Conservation (phyloP, 306 rosid species). For the Fagus sylvatica region DNA sequence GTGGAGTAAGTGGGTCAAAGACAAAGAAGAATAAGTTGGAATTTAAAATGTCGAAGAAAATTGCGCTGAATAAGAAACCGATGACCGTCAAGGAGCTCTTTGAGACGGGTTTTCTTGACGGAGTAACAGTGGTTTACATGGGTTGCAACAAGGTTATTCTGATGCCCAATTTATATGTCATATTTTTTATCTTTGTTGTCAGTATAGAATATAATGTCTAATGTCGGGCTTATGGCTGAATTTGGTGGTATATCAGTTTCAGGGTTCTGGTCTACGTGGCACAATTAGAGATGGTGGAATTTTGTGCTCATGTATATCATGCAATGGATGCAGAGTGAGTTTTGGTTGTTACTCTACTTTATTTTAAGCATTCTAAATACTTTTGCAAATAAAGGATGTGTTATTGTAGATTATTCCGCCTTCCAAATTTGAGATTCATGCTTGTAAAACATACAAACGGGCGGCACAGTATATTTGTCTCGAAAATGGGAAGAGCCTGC, state of each 20-base stretch:
- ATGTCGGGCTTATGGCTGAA: conserved; percentile 16
- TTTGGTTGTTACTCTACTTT: conserved; percentile 9
- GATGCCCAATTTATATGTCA: not conserved
- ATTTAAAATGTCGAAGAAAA: conserved; percentile 69
- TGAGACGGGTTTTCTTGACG: conserved; percentile 93
- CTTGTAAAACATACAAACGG: conserved; percentile 84
- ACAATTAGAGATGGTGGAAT: conserved; percentile 81
- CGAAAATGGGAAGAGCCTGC: conserved; percentile 91
- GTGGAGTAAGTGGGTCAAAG: conserved; percentile 25
- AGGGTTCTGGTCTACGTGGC: conserved; percentile 83
- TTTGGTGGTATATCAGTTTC: conserved; percentile 29
- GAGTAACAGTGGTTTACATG: conserved; percentile 79
- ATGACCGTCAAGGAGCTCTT: conserved; percentile 83
- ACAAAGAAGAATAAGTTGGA: conserved; percentile 53
- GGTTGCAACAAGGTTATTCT: conserved; percentile 79
- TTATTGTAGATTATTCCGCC: conserved; percentile 76
- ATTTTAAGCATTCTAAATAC: conserved; percentile 22
- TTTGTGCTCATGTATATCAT: conserved; percentile 71
- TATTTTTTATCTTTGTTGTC: not conserved
- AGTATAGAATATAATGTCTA: not conserved
- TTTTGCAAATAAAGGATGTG: conserved; percentile 14
- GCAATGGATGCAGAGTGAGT: conserved; percentile 85
- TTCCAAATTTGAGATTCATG: conserved; percentile 97
- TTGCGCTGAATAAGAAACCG: conserved; percentile 56
- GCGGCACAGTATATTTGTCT: conserved; percentile 95